Evolutionary conservation across 2,329 filamentous ascomycete genomes (phyloP), one percentile per base, ranked within the genome.

Genomic region (Alternaria ventricosa): DNA sequence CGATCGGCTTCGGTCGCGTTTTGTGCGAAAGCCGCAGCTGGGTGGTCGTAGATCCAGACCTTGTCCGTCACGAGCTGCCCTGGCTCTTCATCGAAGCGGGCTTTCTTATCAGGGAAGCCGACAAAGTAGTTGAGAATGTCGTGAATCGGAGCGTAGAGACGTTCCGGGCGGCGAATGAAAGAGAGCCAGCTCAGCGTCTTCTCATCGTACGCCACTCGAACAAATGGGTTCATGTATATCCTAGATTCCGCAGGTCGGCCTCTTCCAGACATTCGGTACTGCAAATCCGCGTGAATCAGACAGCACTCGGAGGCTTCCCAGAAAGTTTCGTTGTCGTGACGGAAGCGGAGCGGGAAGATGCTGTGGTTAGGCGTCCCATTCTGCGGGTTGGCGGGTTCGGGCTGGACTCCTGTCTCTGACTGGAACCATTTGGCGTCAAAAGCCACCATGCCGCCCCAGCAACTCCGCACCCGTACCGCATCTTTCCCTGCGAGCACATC

Each of bases 361-460:
- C 76, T 60, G 18, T 61, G 58, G 28, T 68, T 69, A 12, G 63
- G 68, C 41, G 61, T 64, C 20, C 30, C 33, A 27, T 15, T 57
- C 18, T 54, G 60, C 46, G 41, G 55, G 41, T 57, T 53, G 22
- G 61, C 47, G 11, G 57, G 67, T 61, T 73, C 73, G 33, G 64
- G 65, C 22, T 75, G 79, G 46, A 51, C 56, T 12, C 55, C 53
- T 22, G 60, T 44, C 45, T 68, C 64, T 18, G 83, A 79, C 70
- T 89, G 87, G 50, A 90, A 87, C 77, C 86, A 88, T 50, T 81
- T 80, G 2, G 87, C 88, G 72, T 90, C 85, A 78, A 89, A 89
- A 3, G 87, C 87, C 3, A 88, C 89, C 87, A 93, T 93, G 22
- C 92, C 92, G 56, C 90, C 90, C 92, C 91, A 94, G 79, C 92